A percentile compares a stretch with the other conserved stretches of the same genome.
These are phyloP conservation scores for Monilinia laxa DNA, from an alignment of 2,329 filamentous ascomycete genomes.

Conservation along the genomic window DNA sequence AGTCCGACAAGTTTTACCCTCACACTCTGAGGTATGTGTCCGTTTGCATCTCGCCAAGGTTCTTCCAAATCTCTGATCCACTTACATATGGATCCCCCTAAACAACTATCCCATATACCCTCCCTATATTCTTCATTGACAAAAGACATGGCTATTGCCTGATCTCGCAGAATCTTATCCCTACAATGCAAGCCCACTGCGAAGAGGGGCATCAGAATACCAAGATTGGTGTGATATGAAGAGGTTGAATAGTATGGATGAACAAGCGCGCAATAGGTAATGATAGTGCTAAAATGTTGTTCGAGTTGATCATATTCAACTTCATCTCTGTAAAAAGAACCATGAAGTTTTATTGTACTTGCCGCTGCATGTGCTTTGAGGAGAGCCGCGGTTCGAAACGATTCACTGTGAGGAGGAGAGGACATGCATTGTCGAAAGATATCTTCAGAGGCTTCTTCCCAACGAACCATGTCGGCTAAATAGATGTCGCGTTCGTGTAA, in stretches of 20 bases:
- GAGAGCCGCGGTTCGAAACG: slow-evolving; percentile 20
- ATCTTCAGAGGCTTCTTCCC: slow-evolving; percentile 18
- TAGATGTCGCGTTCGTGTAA: slow-evolving; percentile 22
- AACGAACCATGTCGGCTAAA: slow-evolving; percentile 18
- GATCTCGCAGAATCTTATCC: slow-evolving; percentile 11
- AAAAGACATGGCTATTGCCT: slow-evolving; percentile 24
- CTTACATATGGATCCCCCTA: slow-evolving; percentile 8
- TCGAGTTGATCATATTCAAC: slow-evolving; percentile 25
- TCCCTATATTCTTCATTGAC: slow-evolving; percentile 24
- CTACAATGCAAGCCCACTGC: slow-evolving; percentile 26
- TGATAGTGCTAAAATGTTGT: slow-evolving; percentile 20
- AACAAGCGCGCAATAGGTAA: slow-evolving; percentile 18
- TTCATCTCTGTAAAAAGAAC: slow-evolving; percentile 20
- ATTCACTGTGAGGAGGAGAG: slow-evolving; percentile 3
- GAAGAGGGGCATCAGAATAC: slow-evolving; percentile 26
- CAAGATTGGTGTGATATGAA: slow-evolving; percentile 26
- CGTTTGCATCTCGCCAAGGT: slow-evolving; percentile 22
- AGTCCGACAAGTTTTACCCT: not conserved
- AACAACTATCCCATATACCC: slow-evolving; percentile 26
- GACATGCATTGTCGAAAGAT: slow-evolving; percentile 7
- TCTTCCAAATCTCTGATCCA: slow-evolving; percentile 26
- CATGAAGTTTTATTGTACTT: slow-evolving; percentile 17
- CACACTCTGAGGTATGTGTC: not conserved
- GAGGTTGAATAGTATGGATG: slow-evolving; percentile 15
- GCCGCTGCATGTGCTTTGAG: slow-evolving; percentile 23